Base-by-base conservation (phyloP, 495 filamentous ascomycete genomes). In the Podospora anserina region DNA sequence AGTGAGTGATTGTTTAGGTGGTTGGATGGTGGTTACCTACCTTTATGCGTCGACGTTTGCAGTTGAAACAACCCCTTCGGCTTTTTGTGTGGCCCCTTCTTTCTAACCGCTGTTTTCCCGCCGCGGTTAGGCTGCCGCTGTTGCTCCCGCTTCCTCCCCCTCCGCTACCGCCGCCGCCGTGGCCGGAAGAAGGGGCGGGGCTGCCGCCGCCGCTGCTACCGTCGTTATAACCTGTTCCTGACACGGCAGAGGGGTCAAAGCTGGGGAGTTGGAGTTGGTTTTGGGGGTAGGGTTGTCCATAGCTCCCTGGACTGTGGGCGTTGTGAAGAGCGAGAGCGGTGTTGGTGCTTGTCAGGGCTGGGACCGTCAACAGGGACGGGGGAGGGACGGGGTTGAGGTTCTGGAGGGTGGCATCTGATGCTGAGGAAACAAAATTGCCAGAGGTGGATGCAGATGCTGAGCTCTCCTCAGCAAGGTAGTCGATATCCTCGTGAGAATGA, bases 11-110 rank as follows among this genome's bases (percentile, higher is more conserved):
- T 16, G 2, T 11, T 3, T 49, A 18, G 9, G 39, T 16, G 39
- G 9, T 49, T 11, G 1, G 30, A 66, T 30, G 23, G 23, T 23
- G 23, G 1, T 23, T 23, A 23, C 23, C 23, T 74, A 82, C 83
- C 82, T 89, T 90, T 71, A 90, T 88, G 68, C 83, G 80, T 11
- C 87, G 78, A 56, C 81, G 77, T 74, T 90, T 90, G 81, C 88
- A 90, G 76, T 88, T 87, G 68, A 83, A 87, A 71, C 88, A 90
- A 1, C 87, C 88, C n/a, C 82, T 76, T 3, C 88, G 78, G 30
- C 85, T 88, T 73, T 90, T 90, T 1, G 83, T 88, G 66, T 89
- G 87, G 0, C 83, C 82, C 44, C 79, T 64, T 54, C 82, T 71
- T 72, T 84, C 81, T n/a, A 80, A 64, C 57, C 78, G 74, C 44